Conservation (phyloP, 2,329 filamentous ascomycete species). For the Reticulascus tulasneorum region DNA sequence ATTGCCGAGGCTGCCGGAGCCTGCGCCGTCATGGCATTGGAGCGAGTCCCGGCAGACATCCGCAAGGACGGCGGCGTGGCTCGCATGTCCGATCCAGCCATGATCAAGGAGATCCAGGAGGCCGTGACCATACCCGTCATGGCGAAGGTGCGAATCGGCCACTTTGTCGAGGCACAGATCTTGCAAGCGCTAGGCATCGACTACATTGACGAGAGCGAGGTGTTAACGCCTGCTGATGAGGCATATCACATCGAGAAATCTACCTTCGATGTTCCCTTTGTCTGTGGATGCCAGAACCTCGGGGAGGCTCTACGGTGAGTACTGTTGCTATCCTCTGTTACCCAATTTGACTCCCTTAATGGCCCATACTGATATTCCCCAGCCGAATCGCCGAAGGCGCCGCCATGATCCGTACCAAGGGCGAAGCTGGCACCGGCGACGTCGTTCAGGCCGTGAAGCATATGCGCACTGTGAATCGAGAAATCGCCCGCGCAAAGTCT, state of each 20-base stretch:
- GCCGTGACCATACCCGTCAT: conserved; percentile 97
- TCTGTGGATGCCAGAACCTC: conserved; percentile 92
- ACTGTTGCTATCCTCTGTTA: no score
- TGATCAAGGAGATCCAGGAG: conserved; percentile 94
- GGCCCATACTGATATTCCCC: no score
- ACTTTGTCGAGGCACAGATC: conserved; percentile 98
- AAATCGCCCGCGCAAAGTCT: conserved; percentile 76
- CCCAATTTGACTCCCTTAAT: no score
- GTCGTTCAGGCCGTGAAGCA: conserved; percentile 95
- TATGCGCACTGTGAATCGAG: conserved; percentile 82
- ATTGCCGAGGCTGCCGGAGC: conserved; percentile 97
- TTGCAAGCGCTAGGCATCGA: conserved; percentile 92
- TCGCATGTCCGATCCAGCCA: conserved; percentile 90
- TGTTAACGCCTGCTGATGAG: conserved; percentile 90
- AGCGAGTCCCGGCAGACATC: conserved; percentile 96
- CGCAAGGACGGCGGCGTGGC: conserved; percentile 87
- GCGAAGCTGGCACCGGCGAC: conserved; percentile 94
- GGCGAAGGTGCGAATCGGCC: conserved; percentile 96
- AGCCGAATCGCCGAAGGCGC: conserved; percentile 87
- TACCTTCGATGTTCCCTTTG: conserved; percentile 79
- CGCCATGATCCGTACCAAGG: conserved; percentile 98
- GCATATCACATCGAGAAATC: conserved; percentile 89
- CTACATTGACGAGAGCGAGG: conserved; percentile 98
- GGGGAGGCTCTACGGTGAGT: conserved; percentile 92
- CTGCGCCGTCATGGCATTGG: conserved; percentile 95